Evolutionary conservation across 2,329 filamentous ascomycete species (phyloP), one percentile per base, ranked within the genome.

Genomic region (Thyridium curvatum): DNA sequence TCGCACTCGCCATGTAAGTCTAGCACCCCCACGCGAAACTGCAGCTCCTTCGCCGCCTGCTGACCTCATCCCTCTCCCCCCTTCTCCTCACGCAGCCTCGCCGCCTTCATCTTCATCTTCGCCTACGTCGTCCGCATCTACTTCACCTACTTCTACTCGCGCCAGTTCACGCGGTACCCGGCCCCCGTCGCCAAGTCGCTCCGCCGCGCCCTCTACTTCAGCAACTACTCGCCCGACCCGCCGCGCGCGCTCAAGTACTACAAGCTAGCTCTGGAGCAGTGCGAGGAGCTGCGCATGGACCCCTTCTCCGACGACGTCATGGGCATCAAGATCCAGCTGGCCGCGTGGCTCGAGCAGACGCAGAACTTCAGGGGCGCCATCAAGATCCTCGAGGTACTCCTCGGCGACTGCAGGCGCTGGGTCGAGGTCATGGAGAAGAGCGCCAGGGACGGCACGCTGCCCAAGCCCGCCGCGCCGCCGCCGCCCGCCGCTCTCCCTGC

Each of bases 221-320:
- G 82, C 48, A 90, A 93, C 53, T 77, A 84, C 46, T 71, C 78
- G 30, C 74, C 84, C 4, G 83, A 94, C 42, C 79, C 86, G 3
- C 74, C 84, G 42, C 73, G 84, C 39, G 90, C 91, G 1, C 69
- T 94, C 42, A 84, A 87, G 49, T 87, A 87, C 59, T 97, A 95
- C 59, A 82, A 82, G 52, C 75, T 84, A 47, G 89, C 90, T 3
- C 69, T 97, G 41, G 71, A 81, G 45, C 72, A 84, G 37, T 88
- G 88, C 41, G 68, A 80, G 36, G 80, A 87, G 52, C 55, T 84
- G 37, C 79, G 81, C 1, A 77, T 98, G 66, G 88, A 97, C 55
- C 87, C 86, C 0, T 94, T 90, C 57, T 90, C 86, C 4, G 86
- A 96, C 51, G 90, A 96, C 58, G 82, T 96, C 28, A 72, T 96